These are phyloP conservation scores for Cutaneotrichosporon daszewskae DNA, from an alignment of 1,284 basidiomycete genomes.

Conservation along the genomic window DNA sequence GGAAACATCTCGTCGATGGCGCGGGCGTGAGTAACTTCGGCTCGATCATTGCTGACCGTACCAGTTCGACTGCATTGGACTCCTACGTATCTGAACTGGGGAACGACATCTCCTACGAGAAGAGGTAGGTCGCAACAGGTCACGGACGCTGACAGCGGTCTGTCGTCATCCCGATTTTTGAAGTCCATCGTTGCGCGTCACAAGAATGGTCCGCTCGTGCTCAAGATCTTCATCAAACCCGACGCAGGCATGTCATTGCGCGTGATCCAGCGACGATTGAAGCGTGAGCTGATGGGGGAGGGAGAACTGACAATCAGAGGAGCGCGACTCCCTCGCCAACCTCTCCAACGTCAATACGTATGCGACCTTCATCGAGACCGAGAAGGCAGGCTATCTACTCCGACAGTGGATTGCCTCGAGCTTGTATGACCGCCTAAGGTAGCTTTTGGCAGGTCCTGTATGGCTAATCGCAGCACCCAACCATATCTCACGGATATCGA, in stretches of 20 bases:
- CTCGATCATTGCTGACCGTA: neutral
- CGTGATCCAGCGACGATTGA: constrained; percentile 63
- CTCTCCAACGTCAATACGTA: constrained; percentile 86
- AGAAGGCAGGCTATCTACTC: constrained; percentile 91
- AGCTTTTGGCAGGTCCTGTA: constrained; percentile 27
- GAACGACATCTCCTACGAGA: constrained; percentile 79
- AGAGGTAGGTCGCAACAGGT: constrained; percentile 59
- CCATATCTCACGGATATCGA: constrained; percentile 87
- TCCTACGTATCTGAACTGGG: constrained; percentile 83
- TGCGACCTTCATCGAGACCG: constrained; percentile 87
- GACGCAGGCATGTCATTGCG: constrained; percentile 65
- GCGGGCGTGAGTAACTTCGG: constrained; percentile 36
- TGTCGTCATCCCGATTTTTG: constrained; percentile 77
- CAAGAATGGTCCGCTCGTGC: constrained; percentile 62
- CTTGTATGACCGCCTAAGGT: constrained; percentile 97
- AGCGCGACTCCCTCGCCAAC: constrained; percentile 76
- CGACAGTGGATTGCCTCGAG: constrained; percentile 93
- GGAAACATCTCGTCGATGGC: constrained; percentile 48
- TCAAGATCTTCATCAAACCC: constrained; percentile 78
- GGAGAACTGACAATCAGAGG: constrained; percentile 53
- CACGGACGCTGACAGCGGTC: constrained; percentile 47
- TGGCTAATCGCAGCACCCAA: constrained; percentile 63
- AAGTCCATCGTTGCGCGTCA: constrained; percentile 81
- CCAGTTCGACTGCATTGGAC: constrained; percentile 64
- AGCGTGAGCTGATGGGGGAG: constrained; percentile 50